A percentile compares a stretch with the other conserved stretches of the same genome.
These are phyloP conservation scores for Fusarium haematococcum DNA, from an alignment of 2,329 filamentous ascomycete species.

Conservation along the genomic window DNA sequence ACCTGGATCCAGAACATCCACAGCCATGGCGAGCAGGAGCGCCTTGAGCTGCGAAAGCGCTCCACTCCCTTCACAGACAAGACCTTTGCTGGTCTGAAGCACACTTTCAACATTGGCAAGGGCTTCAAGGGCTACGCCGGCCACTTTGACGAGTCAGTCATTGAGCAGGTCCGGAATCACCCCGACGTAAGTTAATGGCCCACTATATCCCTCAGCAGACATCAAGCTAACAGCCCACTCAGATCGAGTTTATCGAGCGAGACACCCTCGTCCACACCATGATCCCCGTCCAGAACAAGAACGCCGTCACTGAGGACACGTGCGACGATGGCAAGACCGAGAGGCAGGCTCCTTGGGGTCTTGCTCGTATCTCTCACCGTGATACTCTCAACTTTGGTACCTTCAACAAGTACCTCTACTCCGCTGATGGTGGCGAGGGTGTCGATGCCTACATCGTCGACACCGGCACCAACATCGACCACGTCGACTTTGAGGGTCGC, in stretches of 20 bases:
- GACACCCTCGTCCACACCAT: conserved; percentile 93
- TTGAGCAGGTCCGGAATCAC: conserved; percentile 92
- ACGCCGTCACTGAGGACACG: conserved; percentile 51
- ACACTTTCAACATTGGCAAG: conserved; percentile 92
- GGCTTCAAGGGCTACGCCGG: conserved; percentile 92
- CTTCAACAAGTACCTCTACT: conserved; percentile 99
- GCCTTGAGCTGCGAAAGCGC: conserved; percentile 92
- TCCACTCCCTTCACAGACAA: conserved; percentile 75
- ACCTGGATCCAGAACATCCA: conserved; percentile 93
- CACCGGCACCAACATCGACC: conserved; percentile 92
- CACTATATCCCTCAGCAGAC: conserved; percentile 12
- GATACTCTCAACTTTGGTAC: conserved; percentile 86
- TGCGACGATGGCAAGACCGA: conserved; percentile 73
- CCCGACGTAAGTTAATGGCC: conserved; percentile 82
- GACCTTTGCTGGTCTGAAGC: conserved; percentile 87
- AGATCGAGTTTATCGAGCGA: conserved; percentile 98
- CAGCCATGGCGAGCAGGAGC: conserved; percentile 72
- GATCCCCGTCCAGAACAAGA: conserved; percentile 58
- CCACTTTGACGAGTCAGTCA: conserved; percentile 92
- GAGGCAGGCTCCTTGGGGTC: conserved; percentile 97
- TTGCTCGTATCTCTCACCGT: conserved; percentile 97
- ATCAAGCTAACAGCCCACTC: conserved; percentile 29
- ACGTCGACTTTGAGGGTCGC: conserved; percentile 97
- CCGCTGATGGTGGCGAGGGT: conserved; percentile 90
- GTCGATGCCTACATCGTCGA: conserved; percentile 99